These are phyloP conservation scores for Dipteronia sinensis DNA, from an alignment of 345 rosid genomes.

Conservation along the genomic window DNA sequence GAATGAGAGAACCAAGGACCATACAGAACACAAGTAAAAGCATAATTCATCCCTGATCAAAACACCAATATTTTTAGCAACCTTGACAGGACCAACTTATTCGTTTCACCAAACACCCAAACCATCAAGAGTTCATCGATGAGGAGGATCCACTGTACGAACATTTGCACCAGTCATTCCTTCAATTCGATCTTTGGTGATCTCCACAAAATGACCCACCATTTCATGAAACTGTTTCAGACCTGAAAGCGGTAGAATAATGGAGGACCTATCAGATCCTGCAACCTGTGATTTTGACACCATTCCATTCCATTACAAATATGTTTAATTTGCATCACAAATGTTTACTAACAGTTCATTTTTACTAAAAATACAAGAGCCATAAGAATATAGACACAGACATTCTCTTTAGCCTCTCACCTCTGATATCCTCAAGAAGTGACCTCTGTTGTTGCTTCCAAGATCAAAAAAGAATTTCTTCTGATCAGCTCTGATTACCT, in stretches of 20 bases:
- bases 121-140: slow-evolving; percentile 55
- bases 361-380: too few species aligned
- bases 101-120: slow-evolving; percentile 21
- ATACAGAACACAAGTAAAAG: slow-evolving; percentile 28
- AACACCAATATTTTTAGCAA: too few species aligned
- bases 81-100: slow-evolving; percentile 12
- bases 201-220: slow-evolving; percentile 93
- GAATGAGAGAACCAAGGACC: slow-evolving; percentile 28
- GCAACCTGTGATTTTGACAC: slow-evolving; percentile 67
- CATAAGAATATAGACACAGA: slow-evolving; percentile 1
- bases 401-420: slow-evolving; percentile 31
- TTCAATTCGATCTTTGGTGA: slow-evolving; percentile 87
- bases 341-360: background rate
- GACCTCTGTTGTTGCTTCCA: slow-evolving; percentile 94
- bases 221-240: slow-evolving; percentile 92
- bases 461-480: slow-evolving; percentile 96
- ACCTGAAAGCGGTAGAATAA: slow-evolving; percentile 93
- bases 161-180: slow-evolving; percentile 87
- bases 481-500: slow-evolving; percentile 91
- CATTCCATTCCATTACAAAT: background rate
- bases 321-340: slow-evolving; percentile 8
- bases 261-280: slow-evolving; percentile 91
- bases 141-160: slow-evolving; percentile 89
- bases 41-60: slow-evolving; percentile 48
- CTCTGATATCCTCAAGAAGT: slow-evolving; percentile 97